A percentile compares a stretch with the other conserved stretches of the same genome.
Evolutionary conservation across 805 yeast genomes (phyloP).

Genomic region (Candida railenensis): DNA sequence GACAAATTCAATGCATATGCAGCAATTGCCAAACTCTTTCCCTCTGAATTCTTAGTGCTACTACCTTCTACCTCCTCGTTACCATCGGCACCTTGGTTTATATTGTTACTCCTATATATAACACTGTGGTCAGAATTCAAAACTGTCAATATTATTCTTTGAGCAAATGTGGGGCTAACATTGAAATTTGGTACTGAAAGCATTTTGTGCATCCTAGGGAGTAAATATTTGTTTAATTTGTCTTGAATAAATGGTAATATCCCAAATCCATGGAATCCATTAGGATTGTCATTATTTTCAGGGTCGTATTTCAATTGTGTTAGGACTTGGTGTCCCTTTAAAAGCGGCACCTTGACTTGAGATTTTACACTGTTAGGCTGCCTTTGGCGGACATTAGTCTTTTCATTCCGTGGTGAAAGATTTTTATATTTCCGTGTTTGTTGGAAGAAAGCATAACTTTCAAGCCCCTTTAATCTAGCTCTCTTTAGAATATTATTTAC

Average conservation of each 20-base stretch:
- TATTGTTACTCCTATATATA: slow-evolving; percentile 3
- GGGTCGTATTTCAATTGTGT: slow-evolving; percentile 1
- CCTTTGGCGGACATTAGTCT: too few species aligned
- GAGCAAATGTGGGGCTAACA: slow-evolving; percentile 18
- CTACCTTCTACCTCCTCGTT: neutral
- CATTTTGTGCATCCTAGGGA: neutral
- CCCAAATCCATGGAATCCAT: slow-evolving; percentile 20
- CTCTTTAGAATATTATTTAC: neutral
- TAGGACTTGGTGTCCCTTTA: neutral
- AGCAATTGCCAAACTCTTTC: slow-evolving; percentile 20
- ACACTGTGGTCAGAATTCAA: slow-evolving; percentile 16
- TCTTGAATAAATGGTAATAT: slow-evolving; percentile 23
- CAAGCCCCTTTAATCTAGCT: neutral
- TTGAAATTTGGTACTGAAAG: slow-evolving; percentile 11
- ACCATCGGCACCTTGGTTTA: neutral
- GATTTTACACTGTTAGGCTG: too few species aligned
- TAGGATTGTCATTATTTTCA: slow-evolving; percentile 1
- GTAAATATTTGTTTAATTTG: slow-evolving; percentile 14
- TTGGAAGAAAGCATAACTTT: neutral
- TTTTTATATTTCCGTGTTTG: too few species aligned
- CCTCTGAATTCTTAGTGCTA: slow-evolving; percentile 9
- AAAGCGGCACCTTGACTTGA: neutral
- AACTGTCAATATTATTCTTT: slow-evolving; percentile 16
- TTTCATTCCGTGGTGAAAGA: too few species aligned
- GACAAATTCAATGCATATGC: slow-evolving; percentile 18